Evolutionary conservation across 176 grass and related monocot genomes (phyloP).

Genomic region (Oryza nivara): DNA sequence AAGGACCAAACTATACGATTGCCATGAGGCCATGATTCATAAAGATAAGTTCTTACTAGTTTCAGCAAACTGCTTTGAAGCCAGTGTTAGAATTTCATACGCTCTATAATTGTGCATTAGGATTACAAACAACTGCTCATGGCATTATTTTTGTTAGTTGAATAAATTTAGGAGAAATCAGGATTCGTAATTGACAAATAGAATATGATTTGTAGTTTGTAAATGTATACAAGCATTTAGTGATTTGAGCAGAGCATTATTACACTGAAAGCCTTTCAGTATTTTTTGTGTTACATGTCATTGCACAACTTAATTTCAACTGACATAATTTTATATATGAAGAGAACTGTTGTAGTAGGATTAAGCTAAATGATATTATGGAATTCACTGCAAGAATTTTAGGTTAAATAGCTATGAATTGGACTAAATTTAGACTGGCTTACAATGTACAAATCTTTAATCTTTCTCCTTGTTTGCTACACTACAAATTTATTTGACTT

Average conservation of each 20-base stretch:
- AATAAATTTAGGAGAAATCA: constrained; percentile 5
- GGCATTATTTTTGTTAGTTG: background rate
- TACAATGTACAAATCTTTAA: background rate
- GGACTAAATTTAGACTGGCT: background rate
- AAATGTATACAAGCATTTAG: background rate
- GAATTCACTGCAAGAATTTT: background rate
- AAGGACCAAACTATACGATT: no score
- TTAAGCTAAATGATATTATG: constrained; percentile 28
- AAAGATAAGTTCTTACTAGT: no score
- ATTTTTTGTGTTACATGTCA: background rate
- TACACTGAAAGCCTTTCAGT: background rate
- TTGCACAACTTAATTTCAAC: background rate
- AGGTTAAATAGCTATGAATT: constrained; percentile 5
- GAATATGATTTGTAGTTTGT: background rate
- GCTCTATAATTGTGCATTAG: background rate
- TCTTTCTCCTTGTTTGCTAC: constrained; percentile 23
- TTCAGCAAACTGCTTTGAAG: no score
- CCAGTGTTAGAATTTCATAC: no score
- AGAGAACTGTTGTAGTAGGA: constrained; percentile 7
- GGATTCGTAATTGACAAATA: background rate
- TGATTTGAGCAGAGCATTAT: background rate
- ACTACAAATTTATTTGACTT: constrained; percentile 77
- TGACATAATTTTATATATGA: background rate
- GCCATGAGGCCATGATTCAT: no score
- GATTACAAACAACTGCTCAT: background rate